Conservation (phyloP, 2,329 filamentous ascomycete genomes). For the Allantophomopsis lycopodina region DNA sequence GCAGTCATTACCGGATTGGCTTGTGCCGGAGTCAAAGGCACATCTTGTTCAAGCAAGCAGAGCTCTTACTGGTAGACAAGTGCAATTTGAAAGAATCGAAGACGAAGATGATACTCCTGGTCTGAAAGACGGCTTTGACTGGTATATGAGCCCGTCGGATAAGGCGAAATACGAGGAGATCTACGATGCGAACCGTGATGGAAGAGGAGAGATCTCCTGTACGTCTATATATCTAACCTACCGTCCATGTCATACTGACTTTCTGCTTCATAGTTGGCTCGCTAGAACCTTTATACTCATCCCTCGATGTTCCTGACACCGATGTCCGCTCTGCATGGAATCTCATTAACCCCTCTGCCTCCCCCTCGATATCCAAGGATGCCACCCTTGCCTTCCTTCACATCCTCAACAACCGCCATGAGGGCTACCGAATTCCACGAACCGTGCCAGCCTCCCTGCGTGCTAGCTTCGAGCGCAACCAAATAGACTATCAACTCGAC, state of each 20-base stretch:
- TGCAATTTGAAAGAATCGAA: slow-evolving; percentile 74
- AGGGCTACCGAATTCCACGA: slow-evolving; percentile 87
- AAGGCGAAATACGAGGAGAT: slow-evolving; percentile 95
- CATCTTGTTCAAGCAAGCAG: slow-evolving; percentile 76
- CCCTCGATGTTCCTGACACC: slow-evolving; percentile 57
- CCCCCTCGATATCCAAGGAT: slow-evolving; percentile 80
- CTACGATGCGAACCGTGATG: slow-evolving; percentile 82
- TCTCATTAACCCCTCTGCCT: slow-evolving; percentile 83
- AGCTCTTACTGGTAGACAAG: slow-evolving; percentile 65
- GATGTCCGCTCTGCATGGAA: slow-evolving; percentile 94
- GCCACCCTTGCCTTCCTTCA: slow-evolving; percentile 89
- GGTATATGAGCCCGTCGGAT: slow-evolving; percentile 94
- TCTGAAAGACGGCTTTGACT: slow-evolving; percentile 93
- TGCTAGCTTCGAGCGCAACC: slow-evolving; percentile 82
- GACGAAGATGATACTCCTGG: slow-evolving; percentile 73
- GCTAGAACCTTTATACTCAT: slow-evolving; percentile 74
- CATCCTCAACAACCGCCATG: slow-evolving; percentile 90
- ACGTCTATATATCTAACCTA: slow-evolving; percentile 18
- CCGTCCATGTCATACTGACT: slow-evolving; percentile 9
- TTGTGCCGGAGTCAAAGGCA: slow-evolving; percentile 88
- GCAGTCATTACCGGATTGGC: slow-evolving; percentile 76
- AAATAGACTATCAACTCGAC: slow-evolving; percentile 93
- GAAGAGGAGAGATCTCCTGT: slow-evolving; percentile 74
- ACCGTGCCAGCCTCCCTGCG: slow-evolving; percentile 84
- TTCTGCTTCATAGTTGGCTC: slow-evolving; percentile 44